Evolutionary conservation across 106 monocot genomes (phyloP), one percentile per base, ranked within the genome.

Genomic region (Alisma plantagoaquatica): DNA sequence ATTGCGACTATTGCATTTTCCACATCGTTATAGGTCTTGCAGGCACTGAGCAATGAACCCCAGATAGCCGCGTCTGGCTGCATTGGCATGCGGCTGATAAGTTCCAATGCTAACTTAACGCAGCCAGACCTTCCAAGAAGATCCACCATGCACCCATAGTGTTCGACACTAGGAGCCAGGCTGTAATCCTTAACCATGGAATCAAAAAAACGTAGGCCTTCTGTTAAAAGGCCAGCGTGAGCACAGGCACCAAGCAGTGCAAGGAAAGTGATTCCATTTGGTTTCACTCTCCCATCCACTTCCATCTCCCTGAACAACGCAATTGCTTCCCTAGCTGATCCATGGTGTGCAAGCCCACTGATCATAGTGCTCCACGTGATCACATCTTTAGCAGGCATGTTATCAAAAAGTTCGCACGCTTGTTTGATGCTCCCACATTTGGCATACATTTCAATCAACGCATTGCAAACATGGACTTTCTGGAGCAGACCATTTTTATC

Each of bases 141-240:
- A 33, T 90, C 80, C 16, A 84, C 71, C 47, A 90, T 43, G 49
- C 90, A 90, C 4, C 90, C 90, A 33, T 80, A 90, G 31, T 90
- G 90, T 62, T 90, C 72, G 14, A 80, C 30, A 19, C 57, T 69
- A 1, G 90, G 80, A 3, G 27, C 29, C 2, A 84, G 43, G 5
- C 60, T 53, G 20, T 90, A 77, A 5, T 27, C 44, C 8, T 48
- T 29, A 8, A 35, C 61, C 90, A 90, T 90, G 1, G 43, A 53
- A 10, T 76, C 65, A 17, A 90, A 80, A 54, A 63, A 66, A 18
- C 49, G 6, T 23, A 77, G 2, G 0, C 80, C 90, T 33, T 80
- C 65, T 8, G 68, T 63, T 4, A 80, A 7, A 41, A 91, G 26
- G n/a, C 90, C 90, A 10, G 51, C 67, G 55, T 80, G 77, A 38